phyloP scores from a whole-genome alignment of 148 eudicot genomes.

The Salicornia ramosissima region DNA sequence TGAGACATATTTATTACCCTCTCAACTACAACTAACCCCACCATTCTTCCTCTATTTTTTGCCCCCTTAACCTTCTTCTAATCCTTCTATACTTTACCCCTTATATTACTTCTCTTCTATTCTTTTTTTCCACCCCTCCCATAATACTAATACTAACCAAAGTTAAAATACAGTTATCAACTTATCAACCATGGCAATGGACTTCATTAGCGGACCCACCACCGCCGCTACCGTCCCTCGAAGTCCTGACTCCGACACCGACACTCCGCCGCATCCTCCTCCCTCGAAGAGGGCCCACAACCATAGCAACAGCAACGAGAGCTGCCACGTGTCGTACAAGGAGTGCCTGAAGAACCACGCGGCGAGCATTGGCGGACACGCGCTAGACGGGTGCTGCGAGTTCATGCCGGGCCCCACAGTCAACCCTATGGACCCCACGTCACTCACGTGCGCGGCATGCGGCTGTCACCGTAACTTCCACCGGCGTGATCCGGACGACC shows the following conservation, averaged over 20 bases:
- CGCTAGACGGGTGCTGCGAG: constrained; percentile 83
- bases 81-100: not conserved
- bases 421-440: constrained; percentile 34
- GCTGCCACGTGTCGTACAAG: constrained; percentile 36
- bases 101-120: constrained; percentile 2
- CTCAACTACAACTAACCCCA: constrained; percentile 7
- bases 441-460: constrained; percentile 71
- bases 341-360: constrained; percentile 84
- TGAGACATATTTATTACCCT: constrained; percentile 17
- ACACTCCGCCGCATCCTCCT: constrained; percentile 40
- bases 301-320: constrained; percentile 9
- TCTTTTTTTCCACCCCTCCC: not conserved
- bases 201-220: constrained; percentile 18
- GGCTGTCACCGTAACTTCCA: constrained; percentile 93
- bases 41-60: not conserved
- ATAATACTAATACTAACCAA: too few species aligned
- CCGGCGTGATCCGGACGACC: constrained; percentile 58
- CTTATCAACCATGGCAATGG: constrained; percentile 26
- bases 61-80: not conserved
- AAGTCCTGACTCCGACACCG: constrained; percentile 38
- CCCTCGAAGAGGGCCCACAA: constrained; percentile 19
- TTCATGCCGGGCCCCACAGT: constrained; percentile 60
- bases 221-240: not conserved
- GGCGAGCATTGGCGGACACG: constrained; percentile 72
- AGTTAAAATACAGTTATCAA: too few species aligned